Evolutionary conservation across 441 rosid genomes (phyloP).

Genomic region (Eruca vesicaria): DNA sequence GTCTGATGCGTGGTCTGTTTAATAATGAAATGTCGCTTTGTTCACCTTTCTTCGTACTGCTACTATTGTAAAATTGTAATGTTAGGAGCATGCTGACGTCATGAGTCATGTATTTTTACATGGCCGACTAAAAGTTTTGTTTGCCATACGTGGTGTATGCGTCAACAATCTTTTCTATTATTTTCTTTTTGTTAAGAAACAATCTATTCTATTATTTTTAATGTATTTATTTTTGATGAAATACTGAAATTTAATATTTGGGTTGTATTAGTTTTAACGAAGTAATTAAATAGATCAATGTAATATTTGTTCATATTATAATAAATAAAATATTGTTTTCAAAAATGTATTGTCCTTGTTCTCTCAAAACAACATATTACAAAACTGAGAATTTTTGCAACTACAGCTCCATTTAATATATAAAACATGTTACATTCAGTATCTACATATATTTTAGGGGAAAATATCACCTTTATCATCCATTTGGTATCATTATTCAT

Average conservation of each 20-base stretch:
- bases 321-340: no score
- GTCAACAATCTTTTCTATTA: neutral
- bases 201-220: no score
- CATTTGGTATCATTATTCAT: no score
- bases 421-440: neutral
- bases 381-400: neutral
- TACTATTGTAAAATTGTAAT: neutral
- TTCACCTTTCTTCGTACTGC: conserved; percentile 1
- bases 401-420: neutral
- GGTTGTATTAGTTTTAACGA: neutral
- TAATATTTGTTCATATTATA: no score
- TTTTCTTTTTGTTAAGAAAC: no score
- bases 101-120: neutral
- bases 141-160: neutral
- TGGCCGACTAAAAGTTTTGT: conserved; percentile 13
- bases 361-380: neutral
- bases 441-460: neutral
- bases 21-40: no score
- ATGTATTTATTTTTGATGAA: neutral
- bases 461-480: no score
- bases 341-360: neutral
- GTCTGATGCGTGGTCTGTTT: no score
- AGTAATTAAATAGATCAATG: no score
- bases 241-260: neutral
- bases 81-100: neutral